Evolutionary conservation across 805 yeast genomes (phyloP), one percentile per base, ranked within the genome.

Genomic region (Clavispora phyllophila): DNA sequence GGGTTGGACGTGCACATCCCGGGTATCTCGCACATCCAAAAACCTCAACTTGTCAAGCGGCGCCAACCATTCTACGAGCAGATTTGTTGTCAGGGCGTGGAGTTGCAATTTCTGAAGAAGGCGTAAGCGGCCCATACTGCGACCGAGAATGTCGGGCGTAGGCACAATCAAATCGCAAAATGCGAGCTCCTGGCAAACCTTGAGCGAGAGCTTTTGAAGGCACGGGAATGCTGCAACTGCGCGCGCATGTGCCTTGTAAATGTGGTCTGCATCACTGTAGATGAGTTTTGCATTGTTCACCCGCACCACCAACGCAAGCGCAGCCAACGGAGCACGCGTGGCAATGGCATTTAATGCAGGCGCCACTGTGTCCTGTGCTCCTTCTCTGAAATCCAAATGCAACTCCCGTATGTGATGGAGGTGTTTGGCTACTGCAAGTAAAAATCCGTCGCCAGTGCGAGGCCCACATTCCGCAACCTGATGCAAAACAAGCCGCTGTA

Each of bases 311-410:
- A 31, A 18, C 22, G 23, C 36, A 13, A 20, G 25, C 25, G 14
- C 23, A 19, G 7, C 33, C 19, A 29, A 7, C 3, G 20, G 13
- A 9, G 33, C 13, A 9, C n/a, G 20, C 20, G 10, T 2, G 5
- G 13, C 31, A 6, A 70, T 36, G 1, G 28, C 5, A 1, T 31
- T 22, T 3, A 72, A 51, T 47, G 73, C 71, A 1, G 45, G 49
- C 1, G 70, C 70, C 0, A 71, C 68, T 1, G 69, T 60, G 50
- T 73, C 78, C n/a, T 60, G 49, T 13, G 58, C 38, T 13, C 67
- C 60, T 48, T 74, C 77, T 38, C 72, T 57, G 47, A 59, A 66
- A 44, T 75, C 78, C 4, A 75, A 48, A 13, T 55, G 52, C 20
- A 73, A 46, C 13, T 53, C 53, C 20, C 48, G 54, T 28, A 72